These are phyloP conservation scores for Clavulina sp. DNA, from an alignment of 768 basidiomycete genomes.

Conservation along the genomic window DNA sequence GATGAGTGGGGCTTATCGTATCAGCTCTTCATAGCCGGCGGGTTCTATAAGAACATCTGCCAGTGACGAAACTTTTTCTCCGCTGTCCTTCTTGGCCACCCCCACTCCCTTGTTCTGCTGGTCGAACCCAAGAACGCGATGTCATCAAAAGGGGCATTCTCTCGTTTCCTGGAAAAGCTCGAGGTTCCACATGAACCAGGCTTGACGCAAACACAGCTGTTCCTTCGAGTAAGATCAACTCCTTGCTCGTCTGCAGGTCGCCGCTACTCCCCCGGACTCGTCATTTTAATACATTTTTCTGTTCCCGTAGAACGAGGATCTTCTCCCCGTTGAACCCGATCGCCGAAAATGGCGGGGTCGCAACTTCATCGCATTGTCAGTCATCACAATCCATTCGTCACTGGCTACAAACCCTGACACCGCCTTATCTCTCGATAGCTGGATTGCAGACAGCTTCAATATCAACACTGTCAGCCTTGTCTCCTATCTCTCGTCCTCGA, in stretches of 20 bases:
- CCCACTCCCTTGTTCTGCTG: too few species aligned
- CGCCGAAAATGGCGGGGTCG: conserved; percentile 47
- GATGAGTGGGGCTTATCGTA: too few species aligned
- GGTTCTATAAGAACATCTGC: too few species aligned
- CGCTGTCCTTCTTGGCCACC: too few species aligned
- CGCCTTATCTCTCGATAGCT: conserved; percentile 24
- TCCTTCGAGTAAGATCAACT: conserved; percentile 32
- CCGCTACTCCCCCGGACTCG: too few species aligned
- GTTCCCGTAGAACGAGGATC: conserved; percentile 45
- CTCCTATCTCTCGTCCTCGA: conserved; percentile 48
- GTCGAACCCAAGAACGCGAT: too few species aligned
- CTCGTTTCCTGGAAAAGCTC: conserved; percentile 13
- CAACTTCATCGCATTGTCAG: conserved; percentile 53
- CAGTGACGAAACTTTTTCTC: too few species aligned
- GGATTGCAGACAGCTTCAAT: conserved; percentile 70
- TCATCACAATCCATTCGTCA: conserved; percentile 1
- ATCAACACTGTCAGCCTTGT: conserved; percentile 68
- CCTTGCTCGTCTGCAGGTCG: conserved; percentile 3
- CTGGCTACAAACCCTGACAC: not conserved
- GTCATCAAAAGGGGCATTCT: too few species aligned
- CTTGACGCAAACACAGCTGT: conserved; percentile 35
- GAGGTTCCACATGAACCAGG: conserved; percentile 39
- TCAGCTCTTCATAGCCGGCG: too few species aligned
- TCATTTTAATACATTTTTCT: conserved; percentile 7
- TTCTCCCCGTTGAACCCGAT: conserved; percentile 45